These are phyloP conservation scores for Silene conica DNA, from an alignment of 148 eudicot species.

Conservation along the genomic window DNA sequence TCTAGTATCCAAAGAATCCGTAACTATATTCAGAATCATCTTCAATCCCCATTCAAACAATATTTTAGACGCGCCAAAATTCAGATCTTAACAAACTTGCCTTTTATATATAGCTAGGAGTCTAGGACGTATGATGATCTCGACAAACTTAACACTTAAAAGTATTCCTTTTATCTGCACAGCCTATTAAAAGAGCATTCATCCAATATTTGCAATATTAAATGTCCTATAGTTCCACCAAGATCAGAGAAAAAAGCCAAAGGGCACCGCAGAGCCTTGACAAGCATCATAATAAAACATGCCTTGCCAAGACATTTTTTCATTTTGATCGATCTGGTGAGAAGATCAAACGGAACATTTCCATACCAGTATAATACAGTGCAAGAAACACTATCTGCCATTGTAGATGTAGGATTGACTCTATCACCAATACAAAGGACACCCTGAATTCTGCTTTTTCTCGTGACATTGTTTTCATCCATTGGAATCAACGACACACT, in stretches of 20 bases:
- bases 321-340: background rate
- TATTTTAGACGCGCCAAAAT: background rate
- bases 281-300: background rate
- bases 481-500: background rate
- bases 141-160: background rate
- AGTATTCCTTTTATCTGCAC: background rate
- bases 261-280: background rate
- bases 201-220: background rate
- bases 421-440: background rate
- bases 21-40: too few relatives aligned
- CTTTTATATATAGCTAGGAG: too few relatives aligned
- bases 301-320: background rate
- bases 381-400: background rate
- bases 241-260: background rate
- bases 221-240: background rate
- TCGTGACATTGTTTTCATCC: too few relatives aligned
- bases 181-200: background rate
- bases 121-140: too few relatives aligned
- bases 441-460: conserved; percentile 1
- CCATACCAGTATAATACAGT: background rate
- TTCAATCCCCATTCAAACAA: background rate
- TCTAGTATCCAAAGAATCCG: background rate
- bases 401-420: background rate
- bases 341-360: background rate
- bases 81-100: background rate